Evolutionary conservation across 2,329 filamentous ascomycete genomes (phyloP), one percentile per base, ranked within the genome.

Genomic region (Cordyceps tenuipes): DNA sequence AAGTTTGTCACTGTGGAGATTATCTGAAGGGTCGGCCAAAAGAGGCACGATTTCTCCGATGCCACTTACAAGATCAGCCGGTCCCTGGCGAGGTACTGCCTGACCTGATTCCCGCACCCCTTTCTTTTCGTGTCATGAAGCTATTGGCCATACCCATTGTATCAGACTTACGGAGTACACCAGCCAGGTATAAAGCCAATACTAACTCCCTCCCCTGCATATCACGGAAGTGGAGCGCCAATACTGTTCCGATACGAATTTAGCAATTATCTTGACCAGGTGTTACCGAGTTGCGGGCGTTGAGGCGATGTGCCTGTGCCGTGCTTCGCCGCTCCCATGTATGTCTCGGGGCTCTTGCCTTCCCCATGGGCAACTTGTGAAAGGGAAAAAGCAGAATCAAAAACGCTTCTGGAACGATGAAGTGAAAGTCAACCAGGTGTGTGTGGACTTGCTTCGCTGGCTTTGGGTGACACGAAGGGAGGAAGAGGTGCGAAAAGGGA

Each of bases 341-440:
- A 43, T 53, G 50, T 53, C 50, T 53, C 50, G 50, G 50, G 34
- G 17, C 36, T 53, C 21, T 6, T 29, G 21, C 43, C 50, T 43
- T 43, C 50, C 50, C 50, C 50, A 53, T 43, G 21, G 50, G 50
- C 50, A 52, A 52, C 26, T 19, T n/a, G 21, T 43, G 39, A 6
- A 26, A 50, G 17, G 17, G 8, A 9, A 52, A n/a, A 41, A 43
- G 10, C 50, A 12, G 48, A 50, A 31, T 3, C 15, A 52, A 26
- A 41, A 53, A n/a, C 50, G 7, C 50, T 53, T 53, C 50, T 53
- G 50, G 50, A 53, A 53, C 50, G 50, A 53, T 21, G 19, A 21
- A 8, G 36, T 39, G 21, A 21, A 29, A 41, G 36, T 34, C 43
- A 12, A n/a, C 36, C 23, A 41, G 50, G 21, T 53, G 34, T 8